phyloP scores from a whole-genome alignment of 78 protist species.

The Diacronema lutheri region DNA sequence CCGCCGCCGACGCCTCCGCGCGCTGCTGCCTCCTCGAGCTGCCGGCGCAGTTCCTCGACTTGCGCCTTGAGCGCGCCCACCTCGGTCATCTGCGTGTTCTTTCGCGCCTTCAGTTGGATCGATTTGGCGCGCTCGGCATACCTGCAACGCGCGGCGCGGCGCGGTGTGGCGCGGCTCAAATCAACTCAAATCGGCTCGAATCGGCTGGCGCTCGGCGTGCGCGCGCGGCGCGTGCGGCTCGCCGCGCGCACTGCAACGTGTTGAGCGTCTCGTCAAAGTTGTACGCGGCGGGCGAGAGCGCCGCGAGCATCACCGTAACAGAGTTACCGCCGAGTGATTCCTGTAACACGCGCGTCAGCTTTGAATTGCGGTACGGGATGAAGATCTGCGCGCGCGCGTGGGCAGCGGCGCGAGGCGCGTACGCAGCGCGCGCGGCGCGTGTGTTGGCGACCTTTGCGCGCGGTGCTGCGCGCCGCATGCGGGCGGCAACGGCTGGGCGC shows the following conservation, averaged over 20 bases:
- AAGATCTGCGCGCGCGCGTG: too few relatives aligned
- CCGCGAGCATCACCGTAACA: conserved; percentile 49
- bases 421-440: too few relatives aligned
- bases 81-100: conserved; percentile 11
- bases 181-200: too few relatives aligned
- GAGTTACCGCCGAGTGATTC: conserved; percentile 56
- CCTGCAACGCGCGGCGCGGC: too few relatives aligned
- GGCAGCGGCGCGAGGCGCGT: too few relatives aligned
- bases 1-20: background rate
- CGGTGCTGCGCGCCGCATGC: too few relatives aligned
- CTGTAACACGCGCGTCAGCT: conserved; percentile 55
- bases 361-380: conserved; percentile 64
- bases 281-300: conserved; percentile 47
- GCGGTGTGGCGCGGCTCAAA: too few relatives aligned
- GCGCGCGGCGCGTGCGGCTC: too few relatives aligned
- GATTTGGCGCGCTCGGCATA: conserved; percentile 2
- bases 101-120: conserved; percentile 4
- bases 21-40: background rate
- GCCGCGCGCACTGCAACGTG: conserved; percentile 33
- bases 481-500: too few relatives aligned
- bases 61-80: background rate
- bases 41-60: background rate
- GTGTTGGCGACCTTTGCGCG: too few relatives aligned
- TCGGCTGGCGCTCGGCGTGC: too few relatives aligned
- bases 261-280: conserved; percentile 42